phyloP scores from a whole-genome alignment of 1,139 yeast genomes.

The Geotrichum aggregatum region DNA sequence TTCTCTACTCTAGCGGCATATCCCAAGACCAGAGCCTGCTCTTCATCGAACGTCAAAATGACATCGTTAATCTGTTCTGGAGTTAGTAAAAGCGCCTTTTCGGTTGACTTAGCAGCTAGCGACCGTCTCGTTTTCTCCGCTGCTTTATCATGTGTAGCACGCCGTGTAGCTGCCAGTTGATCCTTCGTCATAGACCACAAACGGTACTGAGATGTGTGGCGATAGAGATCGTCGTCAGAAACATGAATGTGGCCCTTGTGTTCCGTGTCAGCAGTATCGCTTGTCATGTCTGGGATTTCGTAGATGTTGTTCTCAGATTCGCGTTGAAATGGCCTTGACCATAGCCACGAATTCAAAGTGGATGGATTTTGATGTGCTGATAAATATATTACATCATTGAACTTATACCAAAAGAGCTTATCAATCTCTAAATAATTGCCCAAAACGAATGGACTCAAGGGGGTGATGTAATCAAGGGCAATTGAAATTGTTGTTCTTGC shows the following conservation, averaged over 20 bases:
- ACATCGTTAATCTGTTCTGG: constrained; percentile 12
- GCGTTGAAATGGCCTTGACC: too few species aligned
- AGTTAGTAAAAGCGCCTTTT: constrained; percentile 4
- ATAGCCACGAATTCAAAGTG: too few species aligned
- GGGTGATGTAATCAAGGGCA: too few species aligned
- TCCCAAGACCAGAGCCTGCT: constrained; percentile 58
- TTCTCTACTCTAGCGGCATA: constrained; percentile 69
- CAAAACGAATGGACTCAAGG: too few species aligned
- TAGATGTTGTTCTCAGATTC: too few species aligned
- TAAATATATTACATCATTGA: too few species aligned
- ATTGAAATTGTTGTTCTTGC: too few species aligned
- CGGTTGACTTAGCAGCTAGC: constrained; percentile 31
- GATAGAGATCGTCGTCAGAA: constrained; percentile 72
- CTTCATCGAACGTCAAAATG: constrained; percentile 60
- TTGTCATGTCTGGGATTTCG: constrained; percentile 20
- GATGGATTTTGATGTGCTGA: too few species aligned
- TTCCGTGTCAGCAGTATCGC: constrained; percentile 15
- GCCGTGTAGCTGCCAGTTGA: constrained; percentile 49
- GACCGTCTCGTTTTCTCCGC: constrained; percentile 40
- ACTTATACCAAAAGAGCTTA: too few species aligned
- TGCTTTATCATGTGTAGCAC: constrained; percentile 53
- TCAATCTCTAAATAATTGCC: too few species aligned
- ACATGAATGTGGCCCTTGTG: constrained; percentile 3
- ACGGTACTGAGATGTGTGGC: constrained; percentile 79
- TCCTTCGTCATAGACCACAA: constrained; percentile 76